A percentile compares a stretch with the other conserved stretches of the same genome.
Conservation (phyloP, 352 stramenopile genomes). For the Pythium brassicae region DNA sequence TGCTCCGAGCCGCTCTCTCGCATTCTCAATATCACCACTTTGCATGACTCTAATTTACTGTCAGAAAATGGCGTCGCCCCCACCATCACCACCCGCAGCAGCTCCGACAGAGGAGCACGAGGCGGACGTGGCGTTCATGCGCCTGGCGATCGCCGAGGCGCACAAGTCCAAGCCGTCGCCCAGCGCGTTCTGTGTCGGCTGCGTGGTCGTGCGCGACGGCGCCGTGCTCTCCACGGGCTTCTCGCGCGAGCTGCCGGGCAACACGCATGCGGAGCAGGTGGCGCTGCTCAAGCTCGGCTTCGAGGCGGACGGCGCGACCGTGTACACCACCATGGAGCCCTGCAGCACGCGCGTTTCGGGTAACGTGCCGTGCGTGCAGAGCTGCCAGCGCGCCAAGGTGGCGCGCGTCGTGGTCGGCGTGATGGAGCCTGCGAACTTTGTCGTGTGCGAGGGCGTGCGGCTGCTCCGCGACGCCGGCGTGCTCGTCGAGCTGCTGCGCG, state of each 20-base stretch:
- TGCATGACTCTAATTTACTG: not conserved
- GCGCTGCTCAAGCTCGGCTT: constrained; percentile 79
- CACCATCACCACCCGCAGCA: not conserved
- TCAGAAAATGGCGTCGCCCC: not conserved
- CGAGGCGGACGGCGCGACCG: constrained; percentile 49
- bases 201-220: constrained; percentile 61
- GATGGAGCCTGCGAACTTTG: constrained; percentile 86
- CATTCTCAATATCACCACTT: not conserved
- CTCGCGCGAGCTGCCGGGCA: constrained; percentile 81
- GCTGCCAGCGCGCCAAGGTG: constrained; percentile 64
- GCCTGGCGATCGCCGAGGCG: constrained; percentile 72
- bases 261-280: constrained; percentile 88
- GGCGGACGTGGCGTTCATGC: constrained; percentile 60
- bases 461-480: constrained; percentile 67
- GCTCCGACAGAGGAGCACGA: not conserved
- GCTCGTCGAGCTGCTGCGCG: constrained; percentile 60
- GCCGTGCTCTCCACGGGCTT: constrained; percentile 68
- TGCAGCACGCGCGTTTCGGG: constrained; percentile 84
- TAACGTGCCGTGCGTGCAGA: constrained; percentile 79
- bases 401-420: constrained; percentile 75
- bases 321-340: constrained; percentile 90
- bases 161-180: constrained; percentile 68
- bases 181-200: constrained; percentile 81
- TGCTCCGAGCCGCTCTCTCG: not conserved
- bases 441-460: constrained; percentile 74